Base-by-base conservation (phyloP, 1,139 yeast species). In the Magnusiomyces fungicola region DNA sequence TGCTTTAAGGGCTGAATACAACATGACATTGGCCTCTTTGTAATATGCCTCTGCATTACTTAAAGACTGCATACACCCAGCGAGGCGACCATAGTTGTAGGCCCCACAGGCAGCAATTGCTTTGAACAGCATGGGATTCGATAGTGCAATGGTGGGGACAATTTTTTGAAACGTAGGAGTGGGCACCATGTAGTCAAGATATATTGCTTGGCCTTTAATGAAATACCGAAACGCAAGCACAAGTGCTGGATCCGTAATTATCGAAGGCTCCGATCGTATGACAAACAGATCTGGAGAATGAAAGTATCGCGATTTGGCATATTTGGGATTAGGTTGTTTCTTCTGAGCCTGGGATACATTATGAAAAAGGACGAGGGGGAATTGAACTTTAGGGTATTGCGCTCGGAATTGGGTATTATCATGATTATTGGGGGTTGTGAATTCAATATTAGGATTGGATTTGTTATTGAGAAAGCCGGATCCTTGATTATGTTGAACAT, bases 91-190 rank as follows among this genome's bases (percentile, higher is more conserved):
- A 5, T 18, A 14, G 22, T 34, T 34, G 29, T 38, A 38, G 16
- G 50, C 49, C 2, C 54, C 54, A 24, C 50, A 49, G 10, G 54
- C 52, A 6, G 45, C 47, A 32, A 49, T 40, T 3, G 49, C 50
- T 19, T 49, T 44, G n/a, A 51, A 27, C 12, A 51, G 38, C 23
- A 45, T 49, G 7, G 52, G 52, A n/a, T 42, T 36, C 3, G 52
- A 47, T 18, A 46, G 47, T 6, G 50, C 52, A 14, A 51, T 38
- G 6, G 49, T 24, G 2, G 54, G 54, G 6, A 49, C 48, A 16
- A 49, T 40, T 3, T 45, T 39, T 27, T 47, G 50, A 27, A 51
- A 51, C 2, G 49, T 37, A 6, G 54, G 50, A 16, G 27, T 44
- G 16, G 54, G 51, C 2, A 41, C 38, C 47, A 49, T 41, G 42